phyloP scores from a whole-genome alignment of 2,329 filamentous ascomycete species.

The Colletotrichum somersetense region DNA sequence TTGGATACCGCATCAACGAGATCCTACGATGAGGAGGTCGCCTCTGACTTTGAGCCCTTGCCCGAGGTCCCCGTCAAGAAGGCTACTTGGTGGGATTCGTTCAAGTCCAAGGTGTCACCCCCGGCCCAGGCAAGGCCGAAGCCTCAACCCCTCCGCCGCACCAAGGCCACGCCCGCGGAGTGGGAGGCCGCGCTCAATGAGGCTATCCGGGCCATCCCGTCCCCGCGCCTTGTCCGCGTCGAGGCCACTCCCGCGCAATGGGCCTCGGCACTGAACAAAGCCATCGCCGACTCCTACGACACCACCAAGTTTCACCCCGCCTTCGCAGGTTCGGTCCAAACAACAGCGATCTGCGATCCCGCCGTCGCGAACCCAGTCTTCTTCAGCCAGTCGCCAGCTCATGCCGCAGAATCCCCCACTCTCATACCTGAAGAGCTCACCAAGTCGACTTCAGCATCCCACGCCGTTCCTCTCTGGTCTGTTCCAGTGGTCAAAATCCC shows the following conservation, averaged over 20 bases:
- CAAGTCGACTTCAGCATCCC: not conserved
- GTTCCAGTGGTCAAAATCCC: slow-evolving; percentile 9
- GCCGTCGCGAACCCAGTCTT: slow-evolving; percentile 16
- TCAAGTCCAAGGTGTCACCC: slow-evolving; percentile 1
- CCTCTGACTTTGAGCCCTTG: slow-evolving; percentile 33
- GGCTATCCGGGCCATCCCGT: slow-evolving; percentile 14
- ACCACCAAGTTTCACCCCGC: slow-evolving; percentile 34
- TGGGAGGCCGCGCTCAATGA: slow-evolving; percentile 40
- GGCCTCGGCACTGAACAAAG: slow-evolving; percentile 39
- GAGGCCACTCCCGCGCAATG: slow-evolving; percentile 35
- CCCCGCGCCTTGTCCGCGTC: slow-evolving; percentile 19
- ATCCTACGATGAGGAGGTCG: slow-evolving; percentile 22
- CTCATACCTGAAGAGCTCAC: not conserved
- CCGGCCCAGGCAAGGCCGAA: not conserved
- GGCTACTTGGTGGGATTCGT: slow-evolving; percentile 39
- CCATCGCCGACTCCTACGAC: slow-evolving; percentile 26
- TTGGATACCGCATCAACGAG: slow-evolving; percentile 35
- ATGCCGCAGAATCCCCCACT: not conserved
- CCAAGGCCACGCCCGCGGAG: slow-evolving; percentile 29
- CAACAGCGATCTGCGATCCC: not conserved
- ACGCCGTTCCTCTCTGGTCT: slow-evolving; percentile 40
- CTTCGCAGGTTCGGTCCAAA: not conserved
- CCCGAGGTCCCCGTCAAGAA: slow-evolving; percentile 14
- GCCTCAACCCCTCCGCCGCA: slow-evolving; percentile 19
- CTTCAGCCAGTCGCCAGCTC: not conserved